A percentile compares a stretch with the other conserved stretches of the same genome.
These are phyloP conservation scores for Lactarius evosmus DNA, from an alignment of 768 basidiomycete genomes.

Conservation along the genomic window DNA sequence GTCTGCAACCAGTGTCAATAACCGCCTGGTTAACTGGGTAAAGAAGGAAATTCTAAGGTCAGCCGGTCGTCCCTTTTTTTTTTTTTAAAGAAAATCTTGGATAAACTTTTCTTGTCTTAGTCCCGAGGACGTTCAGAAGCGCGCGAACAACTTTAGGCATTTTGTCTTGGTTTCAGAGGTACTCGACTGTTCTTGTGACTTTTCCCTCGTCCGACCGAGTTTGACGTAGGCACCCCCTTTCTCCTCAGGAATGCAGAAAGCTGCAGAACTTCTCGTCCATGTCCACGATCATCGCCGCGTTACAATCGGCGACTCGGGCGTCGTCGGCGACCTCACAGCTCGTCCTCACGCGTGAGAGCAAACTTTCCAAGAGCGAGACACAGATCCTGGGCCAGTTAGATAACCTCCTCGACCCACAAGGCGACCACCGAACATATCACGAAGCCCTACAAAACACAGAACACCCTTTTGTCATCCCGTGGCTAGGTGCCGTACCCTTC, in stretches of 20 bases:
- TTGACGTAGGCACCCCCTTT: not conserved
- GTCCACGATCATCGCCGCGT: slow-evolving; percentile 42
- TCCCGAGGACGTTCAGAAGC: slow-evolving; percentile 37
- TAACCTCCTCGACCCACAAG: slow-evolving; percentile 35
- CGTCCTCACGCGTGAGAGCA: slow-evolving; percentile 31
- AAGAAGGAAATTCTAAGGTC: slow-evolving; percentile 26
- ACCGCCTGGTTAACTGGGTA: slow-evolving; percentile 36
- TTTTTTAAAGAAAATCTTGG: not conserved
- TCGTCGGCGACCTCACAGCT: slow-evolving; percentile 38
- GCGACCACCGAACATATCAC: slow-evolving; percentile 41
- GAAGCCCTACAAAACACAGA: slow-evolving; percentile 34
- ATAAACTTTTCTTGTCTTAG: slow-evolving; percentile 40
- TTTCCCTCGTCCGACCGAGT: not conserved
- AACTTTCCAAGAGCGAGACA: slow-evolving; percentile 27
- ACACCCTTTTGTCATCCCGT: slow-evolving; percentile 37
- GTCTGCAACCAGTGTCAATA: slow-evolving; percentile 37
- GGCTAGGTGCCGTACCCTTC: slow-evolving; percentile 36
- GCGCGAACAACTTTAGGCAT: slow-evolving; percentile 43
- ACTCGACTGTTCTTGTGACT: slow-evolving; percentile 20
- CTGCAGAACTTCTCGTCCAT: slow-evolving; percentile 45
- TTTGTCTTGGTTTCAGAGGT: slow-evolving; percentile 45
- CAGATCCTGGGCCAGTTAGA: slow-evolving; percentile 32
- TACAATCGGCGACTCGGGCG: slow-evolving; percentile 41
- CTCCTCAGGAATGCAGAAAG: slow-evolving; percentile 42
- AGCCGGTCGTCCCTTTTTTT: slow-evolving; percentile 38